These are phyloP conservation scores for Phaeosphaeria sp. DNA, from an alignment of 2,329 filamentous ascomycete species.

Conservation along the genomic window DNA sequence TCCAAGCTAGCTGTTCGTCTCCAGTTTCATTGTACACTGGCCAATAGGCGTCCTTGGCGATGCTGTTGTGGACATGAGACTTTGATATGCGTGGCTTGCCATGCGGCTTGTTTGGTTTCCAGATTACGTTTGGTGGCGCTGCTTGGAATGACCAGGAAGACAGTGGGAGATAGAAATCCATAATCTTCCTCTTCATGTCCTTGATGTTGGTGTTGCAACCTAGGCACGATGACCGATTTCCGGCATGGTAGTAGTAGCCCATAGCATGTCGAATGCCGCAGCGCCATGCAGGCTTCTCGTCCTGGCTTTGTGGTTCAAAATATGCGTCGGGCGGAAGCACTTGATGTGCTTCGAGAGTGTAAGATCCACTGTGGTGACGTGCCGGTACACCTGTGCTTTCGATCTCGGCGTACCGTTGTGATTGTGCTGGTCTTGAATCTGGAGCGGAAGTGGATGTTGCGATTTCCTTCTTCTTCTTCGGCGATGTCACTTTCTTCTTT, in stretches of 20 bases:
- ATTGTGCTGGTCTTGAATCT: neutral
- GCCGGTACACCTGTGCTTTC: neutral
- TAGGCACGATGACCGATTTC: slow-evolving; percentile 28
- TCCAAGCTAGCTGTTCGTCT: slow-evolving; percentile 16
- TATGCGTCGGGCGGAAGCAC: slow-evolving; percentile 28
- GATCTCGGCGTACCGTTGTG: no score
- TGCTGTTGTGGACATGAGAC: slow-evolving; percentile 26
- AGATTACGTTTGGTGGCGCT: slow-evolving; percentile 17
- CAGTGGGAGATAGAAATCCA: slow-evolving; percentile 39
- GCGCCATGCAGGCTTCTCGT: slow-evolving; percentile 32
- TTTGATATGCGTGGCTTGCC: slow-evolving; percentile 9
- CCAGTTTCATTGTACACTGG: slow-evolving; percentile 13
- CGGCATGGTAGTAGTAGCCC: slow-evolving; percentile 39
- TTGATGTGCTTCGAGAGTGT: slow-evolving; percentile 26
- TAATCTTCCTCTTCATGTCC: slow-evolving; percentile 9
- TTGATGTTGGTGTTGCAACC: slow-evolving; percentile 29
- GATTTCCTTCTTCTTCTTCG: neutral
- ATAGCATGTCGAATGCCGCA: slow-evolving; percentile 35
- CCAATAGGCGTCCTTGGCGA: slow-evolving; percentile 37
- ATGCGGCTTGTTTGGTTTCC: slow-evolving; percentile 25
- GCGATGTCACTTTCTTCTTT: neutral
- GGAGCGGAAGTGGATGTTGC: neutral
- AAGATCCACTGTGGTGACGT: slow-evolving; percentile 21
- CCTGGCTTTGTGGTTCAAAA: slow-evolving; percentile 13
- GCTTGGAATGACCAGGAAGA: slow-evolving; percentile 22